Conservation (phyloP, 768 basidiomycete genomes). For the Bullera alba region DNA sequence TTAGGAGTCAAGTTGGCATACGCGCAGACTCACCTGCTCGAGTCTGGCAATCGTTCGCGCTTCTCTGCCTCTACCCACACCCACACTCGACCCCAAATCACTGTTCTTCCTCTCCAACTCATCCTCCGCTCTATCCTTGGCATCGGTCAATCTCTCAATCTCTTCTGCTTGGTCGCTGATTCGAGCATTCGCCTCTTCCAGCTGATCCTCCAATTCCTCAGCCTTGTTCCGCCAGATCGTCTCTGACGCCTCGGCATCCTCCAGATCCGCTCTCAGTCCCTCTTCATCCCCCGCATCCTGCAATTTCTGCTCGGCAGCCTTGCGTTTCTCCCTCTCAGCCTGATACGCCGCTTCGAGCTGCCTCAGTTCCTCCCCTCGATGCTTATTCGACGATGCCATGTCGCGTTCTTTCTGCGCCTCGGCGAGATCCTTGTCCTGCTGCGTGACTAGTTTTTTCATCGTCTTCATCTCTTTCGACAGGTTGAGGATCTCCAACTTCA, state of each 20-base stretch:
- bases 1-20: background rate
- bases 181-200: constrained; percentile 36
- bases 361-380: constrained; percentile 50
- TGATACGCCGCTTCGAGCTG: constrained; percentile 60
- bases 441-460: constrained; percentile 76
- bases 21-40: constrained; percentile 18
- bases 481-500: constrained; percentile 86
- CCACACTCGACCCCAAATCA: constrained; percentile 33
- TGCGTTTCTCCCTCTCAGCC: constrained; percentile 61
- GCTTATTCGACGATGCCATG: constrained; percentile 11
- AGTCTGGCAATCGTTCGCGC: constrained; percentile 54
- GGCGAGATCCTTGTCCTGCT: constrained; percentile 73
- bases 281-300: constrained; percentile 15
- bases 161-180: constrained; percentile 29
- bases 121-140: constrained; percentile 29
- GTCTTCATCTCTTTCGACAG: constrained; percentile 86
- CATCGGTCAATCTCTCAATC: constrained; percentile 26
- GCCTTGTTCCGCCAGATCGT: constrained; percentile 51
- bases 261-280: constrained; percentile 58
- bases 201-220: constrained; percentile 50
- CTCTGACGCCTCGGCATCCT: constrained; percentile 64
- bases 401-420: constrained; percentile 47
- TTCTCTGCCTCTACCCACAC: constrained; percentile 48
- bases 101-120: constrained; percentile 22
- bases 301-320: constrained; percentile 39